Evolutionary conservation across 345 rosid genomes (phyloP), one percentile per base, ranked within the genome.

Genomic region (Eucalyptus camaldulensis): DNA sequence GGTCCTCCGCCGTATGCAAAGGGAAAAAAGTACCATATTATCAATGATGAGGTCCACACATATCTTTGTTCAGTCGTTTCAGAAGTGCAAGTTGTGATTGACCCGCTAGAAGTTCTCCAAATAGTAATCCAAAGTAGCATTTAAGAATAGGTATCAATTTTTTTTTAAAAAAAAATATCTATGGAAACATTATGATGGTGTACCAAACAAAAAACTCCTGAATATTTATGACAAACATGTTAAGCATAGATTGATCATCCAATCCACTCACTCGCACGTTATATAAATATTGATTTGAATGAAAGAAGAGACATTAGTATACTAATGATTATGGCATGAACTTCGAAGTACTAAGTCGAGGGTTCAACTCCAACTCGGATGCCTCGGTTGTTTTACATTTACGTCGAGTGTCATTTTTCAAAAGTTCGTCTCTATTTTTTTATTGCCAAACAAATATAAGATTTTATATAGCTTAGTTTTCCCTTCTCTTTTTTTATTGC

Each of bases 181-280:
- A 19, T 19, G 1, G 10, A 33, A 33, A 33, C 81, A 33, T 22
- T 65, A 13, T 15, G 37, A 5, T 27, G 40, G 8, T 1, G 19
- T 65, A n/a, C 4, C 21, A n/a, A 65, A 8, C n/a, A 6, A 62
- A 29, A 62, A 62, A 6, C 31, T 62, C 69, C 8, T 1, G 4
- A 62, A 12, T 29, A 8, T 65, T 7, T 14, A 65, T 16, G 24
- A 33, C 81, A 72, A 9, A n/a, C 72, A 7, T n/a, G 37, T 14
- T 8, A 14, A n/a, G 9, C 3, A n/a, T 14, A 2, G 21, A 13
- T 14, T n/a, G 2, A n/a, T 4, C 15, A 29, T n/a, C 37, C 5
- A 14, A 5, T n/a, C 8, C 9, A 65, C 9, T 14, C 8, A n/a
- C 21, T n/a, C 21, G 0, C 13, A 1, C 7, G 3, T 31, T 19